phyloP scores from a whole-genome alignment of 106 monocot species.

The Acorus gramineus region DNA sequence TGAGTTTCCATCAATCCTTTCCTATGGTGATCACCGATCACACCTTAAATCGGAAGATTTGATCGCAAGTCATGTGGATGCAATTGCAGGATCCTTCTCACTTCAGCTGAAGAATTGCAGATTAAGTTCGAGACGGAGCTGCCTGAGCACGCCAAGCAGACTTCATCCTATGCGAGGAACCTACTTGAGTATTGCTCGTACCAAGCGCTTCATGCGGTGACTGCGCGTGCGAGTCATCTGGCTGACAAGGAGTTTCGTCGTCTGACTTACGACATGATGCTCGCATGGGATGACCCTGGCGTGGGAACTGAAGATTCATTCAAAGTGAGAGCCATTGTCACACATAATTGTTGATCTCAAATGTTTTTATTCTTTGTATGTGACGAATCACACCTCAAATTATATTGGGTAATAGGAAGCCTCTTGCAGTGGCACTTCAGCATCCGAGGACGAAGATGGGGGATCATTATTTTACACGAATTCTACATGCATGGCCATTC shows the following conservation, averaged over 20 bases:
- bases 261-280: slow-evolving; percentile 90
- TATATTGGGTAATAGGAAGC: slow-evolving; percentile 28
- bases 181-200: slow-evolving; percentile 65
- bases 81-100: slow-evolving; percentile 52
- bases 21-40: neutral
- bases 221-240: slow-evolving; percentile 36
- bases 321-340: slow-evolving; percentile 29
- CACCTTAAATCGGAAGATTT: too few species aligned
- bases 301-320: slow-evolving; percentile 25
- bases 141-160: slow-evolving; percentile 30
- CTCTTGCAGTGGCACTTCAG: slow-evolving; percentile 11
- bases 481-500: slow-evolving; percentile 67
- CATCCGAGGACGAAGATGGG: slow-evolving; percentile 57
- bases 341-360: neutral
- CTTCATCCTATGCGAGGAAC: slow-evolving; percentile 53
- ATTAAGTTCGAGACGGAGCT: slow-evolving; percentile 44
- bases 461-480: slow-evolving; percentile 68
- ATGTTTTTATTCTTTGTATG: neutral
- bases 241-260: slow-evolving; percentile 56
- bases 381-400: neutral
- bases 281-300: slow-evolving; percentile 84
- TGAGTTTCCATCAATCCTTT: neutral
- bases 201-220: slow-evolving; percentile 46
- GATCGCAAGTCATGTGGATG: neutral
- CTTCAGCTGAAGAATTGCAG: slow-evolving; percentile 45